A percentile compares a stretch with the other conserved stretches of the same genome.
Evolutionary conservation across 2,329 filamentous ascomycete genomes (phyloP).

Genomic region (Torrubiellomyces zombiae): DNA sequence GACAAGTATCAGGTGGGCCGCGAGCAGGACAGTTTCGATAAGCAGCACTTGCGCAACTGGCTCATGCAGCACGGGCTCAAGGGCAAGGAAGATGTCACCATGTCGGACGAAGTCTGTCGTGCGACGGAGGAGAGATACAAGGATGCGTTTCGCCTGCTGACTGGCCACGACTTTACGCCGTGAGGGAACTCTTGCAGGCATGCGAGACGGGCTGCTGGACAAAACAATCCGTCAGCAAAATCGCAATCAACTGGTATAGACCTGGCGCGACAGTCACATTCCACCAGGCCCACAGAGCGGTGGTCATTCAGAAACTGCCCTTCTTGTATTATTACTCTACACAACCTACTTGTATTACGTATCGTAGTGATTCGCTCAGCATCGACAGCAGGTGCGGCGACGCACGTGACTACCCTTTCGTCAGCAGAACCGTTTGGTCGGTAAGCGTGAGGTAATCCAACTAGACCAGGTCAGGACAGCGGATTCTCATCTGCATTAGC

Average conservation of each 20-base stretch:
- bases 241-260: too few species aligned
- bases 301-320: too few species aligned
- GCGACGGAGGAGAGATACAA: slow-evolving; percentile 7
- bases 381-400: neutral
- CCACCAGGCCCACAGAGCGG: too few species aligned
- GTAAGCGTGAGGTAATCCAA: neutral
- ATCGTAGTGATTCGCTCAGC: neutral
- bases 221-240: too few species aligned
- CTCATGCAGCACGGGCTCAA: slow-evolving; percentile 49
- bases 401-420: too few species aligned
- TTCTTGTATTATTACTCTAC: too few species aligned
- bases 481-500: slow-evolving; percentile 1
- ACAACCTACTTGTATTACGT: neutral
- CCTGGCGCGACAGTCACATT: too few species aligned
- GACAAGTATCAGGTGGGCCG: slow-evolving; percentile 46
- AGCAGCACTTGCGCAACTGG: slow-evolving; percentile 75
- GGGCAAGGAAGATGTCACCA: slow-evolving; percentile 27
- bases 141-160: slow-evolving; percentile 32
- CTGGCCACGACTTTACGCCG: slow-evolving; percentile 34
- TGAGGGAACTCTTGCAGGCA: too few species aligned
- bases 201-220: too few species aligned
- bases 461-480: neutral
- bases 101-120: slow-evolving; percentile 41
- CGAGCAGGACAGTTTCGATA: slow-evolving; percentile 75
- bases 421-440: neutral